Base-by-base conservation (phyloP, 1,139 yeast species). In the Nakaseomyces kungkrabaensis region DNA sequence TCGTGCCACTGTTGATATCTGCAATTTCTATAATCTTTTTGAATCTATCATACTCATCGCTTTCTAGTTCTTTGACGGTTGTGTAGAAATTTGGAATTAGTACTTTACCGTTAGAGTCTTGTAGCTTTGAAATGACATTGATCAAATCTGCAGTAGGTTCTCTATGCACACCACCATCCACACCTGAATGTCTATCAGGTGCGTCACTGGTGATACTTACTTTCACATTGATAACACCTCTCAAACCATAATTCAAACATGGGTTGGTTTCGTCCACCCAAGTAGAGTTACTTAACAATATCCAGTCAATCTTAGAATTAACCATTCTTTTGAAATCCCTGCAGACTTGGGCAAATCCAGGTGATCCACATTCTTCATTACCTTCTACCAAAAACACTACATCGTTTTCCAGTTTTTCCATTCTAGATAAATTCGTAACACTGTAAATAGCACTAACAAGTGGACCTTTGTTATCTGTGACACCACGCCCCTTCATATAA, bases 131-230 rank as follows among this genome's bases (percentile, higher is more conserved):
- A 37, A 90, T 69, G 17, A 90, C 62, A 52, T 82, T 84, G 48
- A 90, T 76, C 63, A 92, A 68, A 62, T 92, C 97, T 72, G 87
- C 79, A 0, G 95, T 82, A 2, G 98, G 97, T 59, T 92, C 98
- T 51, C 85, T 75, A 58, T 80, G 78, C 8, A 85, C 82, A 52
- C 97, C 98, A 45, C 98, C 98, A 68, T 90, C 95, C 13, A 92
- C 95, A 54, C 98, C 98, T 0, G 97, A 88, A 62, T 92, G 98
- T 54, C 95, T 73, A 68, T 92, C 97, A 1, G 95, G 95, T 54
- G 75, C 76, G 52, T 79, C 88, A 47, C 90, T 81, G 49, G 73
- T 71, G 13, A 92, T 74, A 38, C 78, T 79, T 3, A 92, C 77
- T n/a, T 81, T 73, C 1, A 89, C 85, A 65, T 88, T 85, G 37